Evolutionary conservation across 306 rosid genomes (phyloP).

Genomic region (Macrotyloma uniflorum): DNA sequence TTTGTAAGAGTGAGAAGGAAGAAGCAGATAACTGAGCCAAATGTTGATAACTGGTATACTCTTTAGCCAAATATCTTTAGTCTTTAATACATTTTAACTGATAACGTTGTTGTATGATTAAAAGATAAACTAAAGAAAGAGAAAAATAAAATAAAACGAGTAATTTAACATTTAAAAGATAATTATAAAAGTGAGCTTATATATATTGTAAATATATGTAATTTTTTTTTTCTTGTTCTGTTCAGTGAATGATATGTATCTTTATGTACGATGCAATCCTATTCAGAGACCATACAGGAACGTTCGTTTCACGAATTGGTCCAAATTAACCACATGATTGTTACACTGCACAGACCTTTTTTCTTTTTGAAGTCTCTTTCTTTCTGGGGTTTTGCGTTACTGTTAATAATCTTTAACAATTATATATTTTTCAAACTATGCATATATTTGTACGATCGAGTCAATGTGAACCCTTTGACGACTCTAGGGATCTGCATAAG

Average conservation of each 20-base stretch:
- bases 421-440: background rate
- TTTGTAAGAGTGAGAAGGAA: background rate
- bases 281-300: slow-evolving; percentile 34
- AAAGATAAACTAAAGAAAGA: background rate
- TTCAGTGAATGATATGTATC: background rate
- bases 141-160: background rate
- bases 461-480: slow-evolving; percentile 46
- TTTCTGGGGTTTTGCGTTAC: background rate
- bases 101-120: background rate
- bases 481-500: slow-evolving; percentile 31
- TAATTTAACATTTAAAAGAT: background rate
- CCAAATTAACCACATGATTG: slow-evolving; percentile 32
- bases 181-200: background rate
- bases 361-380: background rate
- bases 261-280: slow-evolving; percentile 28
- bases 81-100: background rate
- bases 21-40: background rate
- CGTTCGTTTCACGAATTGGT: slow-evolving; percentile 42
- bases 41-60: background rate
- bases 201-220: background rate
- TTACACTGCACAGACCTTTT: slow-evolving; percentile 14
- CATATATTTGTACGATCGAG: background rate
- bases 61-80: background rate
- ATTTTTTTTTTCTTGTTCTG: background rate
- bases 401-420: background rate